A percentile compares a stretch with the other conserved stretches of the same genome.
Conservation (phyloP, 164 flowering plant species). For the Euptelea pleiosperma region DNA sequence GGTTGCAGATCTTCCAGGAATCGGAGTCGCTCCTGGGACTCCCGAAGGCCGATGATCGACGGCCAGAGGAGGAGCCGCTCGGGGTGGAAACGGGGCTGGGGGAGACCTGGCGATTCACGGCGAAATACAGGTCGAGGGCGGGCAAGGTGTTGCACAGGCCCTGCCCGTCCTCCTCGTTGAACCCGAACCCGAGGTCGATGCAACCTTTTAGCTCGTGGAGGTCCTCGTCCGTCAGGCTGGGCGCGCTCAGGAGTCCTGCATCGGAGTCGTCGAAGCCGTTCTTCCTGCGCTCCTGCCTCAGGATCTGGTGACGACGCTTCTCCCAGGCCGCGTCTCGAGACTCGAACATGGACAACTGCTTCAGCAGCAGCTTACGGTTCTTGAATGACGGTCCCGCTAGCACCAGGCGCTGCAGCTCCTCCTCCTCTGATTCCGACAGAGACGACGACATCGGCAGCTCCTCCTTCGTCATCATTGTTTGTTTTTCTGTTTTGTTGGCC, state of each 20-base stretch:
- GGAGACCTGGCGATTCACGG: constrained; percentile 66
- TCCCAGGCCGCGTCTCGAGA: constrained; percentile 84
- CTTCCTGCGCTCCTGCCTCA: constrained; percentile 35
- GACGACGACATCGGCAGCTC: too few relatives aligned
- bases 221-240: constrained; percentile 74
- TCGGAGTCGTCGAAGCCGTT: constrained; percentile 18
- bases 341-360: constrained; percentile 76
- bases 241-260: background rate
- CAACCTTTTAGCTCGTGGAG: constrained; percentile 75
- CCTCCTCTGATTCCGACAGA: constrained; percentile 22
- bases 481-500: too few relatives aligned
- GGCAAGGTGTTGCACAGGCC: constrained; percentile 67
- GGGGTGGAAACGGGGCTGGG: constrained; percentile 50
- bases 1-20: constrained; percentile 68
- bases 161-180: constrained; percentile 69
- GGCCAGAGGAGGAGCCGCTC: constrained; percentile 28
- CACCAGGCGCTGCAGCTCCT: constrained; percentile 41
- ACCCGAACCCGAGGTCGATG: constrained; percentile 87
- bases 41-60: constrained; percentile 34
- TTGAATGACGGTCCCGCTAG: constrained; percentile 37
- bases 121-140: constrained; percentile 82
- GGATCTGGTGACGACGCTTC: constrained; percentile 55
- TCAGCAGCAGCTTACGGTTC: constrained; percentile 41
- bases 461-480: too few relatives aligned
- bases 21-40: constrained; percentile 61